Percentiles rank a stretch among this genome's conserved stretches.
Conservation (phyloP, 2,329 filamentous ascomycete genomes). For the Botrytis tulipae region DNA sequence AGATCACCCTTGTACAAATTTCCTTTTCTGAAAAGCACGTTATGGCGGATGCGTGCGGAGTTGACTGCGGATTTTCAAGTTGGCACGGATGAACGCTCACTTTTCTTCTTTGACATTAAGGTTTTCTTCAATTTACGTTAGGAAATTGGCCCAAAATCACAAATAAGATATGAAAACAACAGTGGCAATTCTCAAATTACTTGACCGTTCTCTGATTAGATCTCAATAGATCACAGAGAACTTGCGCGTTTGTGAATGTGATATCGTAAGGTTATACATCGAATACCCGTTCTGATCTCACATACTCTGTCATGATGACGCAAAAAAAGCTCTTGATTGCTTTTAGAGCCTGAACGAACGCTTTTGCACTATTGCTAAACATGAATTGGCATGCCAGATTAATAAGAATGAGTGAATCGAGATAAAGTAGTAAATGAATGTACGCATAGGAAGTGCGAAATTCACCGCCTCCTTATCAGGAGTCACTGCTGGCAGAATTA, state of each 20-base stretch:
- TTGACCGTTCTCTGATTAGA: not conserved
- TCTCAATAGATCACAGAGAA: not conserved
- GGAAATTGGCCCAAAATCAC: slow-evolving; percentile 27
- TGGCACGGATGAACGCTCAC: slow-evolving; percentile 31
- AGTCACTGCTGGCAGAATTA: slow-evolving; percentile 3
- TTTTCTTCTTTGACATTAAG: slow-evolving; percentile 30
- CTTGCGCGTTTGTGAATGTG: not conserved
- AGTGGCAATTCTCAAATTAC: not conserved
- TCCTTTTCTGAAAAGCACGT: slow-evolving; percentile 30
- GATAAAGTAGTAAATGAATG: not conserved
- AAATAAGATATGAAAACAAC: slow-evolving; percentile 13
- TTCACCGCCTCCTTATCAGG: slow-evolving; percentile 18
- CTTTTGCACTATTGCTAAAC: not conserved
- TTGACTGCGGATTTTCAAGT: slow-evolving; percentile 24
- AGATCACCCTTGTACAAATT: slow-evolving; percentile 35
- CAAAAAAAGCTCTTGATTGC: not conserved
- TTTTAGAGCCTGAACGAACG: no score
- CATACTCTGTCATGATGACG: not conserved
- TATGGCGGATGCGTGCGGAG: slow-evolving; percentile 18
- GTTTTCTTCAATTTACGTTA: slow-evolving; percentile 29
- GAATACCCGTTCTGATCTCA: not conserved
- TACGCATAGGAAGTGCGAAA: not conserved
- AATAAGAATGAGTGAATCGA: not conserved
- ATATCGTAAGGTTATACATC: not conserved
- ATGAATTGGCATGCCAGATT: not conserved